Evolutionary conservation across 83 land plant genomes (phyloP), one percentile per base, ranked within the genome.

Genomic region (Picea abies): DNA sequence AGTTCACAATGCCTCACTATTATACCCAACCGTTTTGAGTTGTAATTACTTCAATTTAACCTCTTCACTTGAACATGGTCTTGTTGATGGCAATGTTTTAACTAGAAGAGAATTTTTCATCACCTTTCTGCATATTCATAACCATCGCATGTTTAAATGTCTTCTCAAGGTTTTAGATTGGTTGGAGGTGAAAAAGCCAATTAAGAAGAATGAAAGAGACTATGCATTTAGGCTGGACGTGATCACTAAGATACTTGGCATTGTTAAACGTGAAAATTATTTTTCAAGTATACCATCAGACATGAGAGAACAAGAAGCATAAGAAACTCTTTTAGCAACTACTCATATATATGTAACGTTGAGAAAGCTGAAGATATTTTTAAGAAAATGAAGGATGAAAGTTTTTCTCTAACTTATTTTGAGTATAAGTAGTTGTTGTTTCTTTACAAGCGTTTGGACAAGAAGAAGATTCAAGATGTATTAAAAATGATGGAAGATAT

Each of bases 401-500:
- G 79, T 0, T 85, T 90, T 60, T 82, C 90, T 19, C 19, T 86
- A 1, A 81, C 84, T 19, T 12, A 84, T 3, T 88, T 86, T 81
- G 81, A 85, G 16, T 86, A 87, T 81, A 88, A 92, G 67, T 85
- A 84, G 41, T 72, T 92, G 69, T 67, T 92, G 12, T 14, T 86
- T 22, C 79, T 92, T 14, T 92, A 90, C 79, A 88, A 86, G 78
- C 79, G 82, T 56, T 1, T 41, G 29, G 87, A 88, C 84, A 75
- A 65, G 82, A 88, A 80, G 63, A 90, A 88, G 60, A 41, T 92
- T 22, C 81, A 79, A 22, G 92, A 88, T 80, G 90, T 88, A 5
- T 75, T 92, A 20, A 12, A 79, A 25, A 41, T 86, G 79, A 90
- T 92, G 94, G 92, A 92, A 81, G 85, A 88, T 77, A 84, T 92